Base-by-base conservation (phyloP, 352 stramenopile species). In the Pythium aphanidermatum region DNA sequence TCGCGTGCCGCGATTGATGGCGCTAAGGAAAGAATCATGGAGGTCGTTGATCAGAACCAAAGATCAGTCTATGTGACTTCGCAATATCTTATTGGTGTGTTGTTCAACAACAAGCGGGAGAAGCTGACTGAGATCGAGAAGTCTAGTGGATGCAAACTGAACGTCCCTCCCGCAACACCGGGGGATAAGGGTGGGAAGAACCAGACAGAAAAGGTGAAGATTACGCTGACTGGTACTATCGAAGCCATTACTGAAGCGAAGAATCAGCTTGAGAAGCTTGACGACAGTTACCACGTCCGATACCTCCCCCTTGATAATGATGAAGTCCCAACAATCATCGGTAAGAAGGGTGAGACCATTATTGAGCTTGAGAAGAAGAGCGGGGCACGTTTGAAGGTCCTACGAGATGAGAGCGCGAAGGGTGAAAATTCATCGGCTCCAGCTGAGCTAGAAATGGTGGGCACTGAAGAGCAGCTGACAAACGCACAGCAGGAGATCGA, bases 281-380 rank as follows among this genome's bases (percentile, higher is more conserved):
- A 83, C 21, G 74, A 85, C 16, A 65, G 54, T 0, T 64, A 91
- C 38, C 61, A 81, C 34, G 76, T 88, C 34, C 63, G 64, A 4
- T 87, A 87, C 33, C 25, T 86, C 26, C 79, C 79, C 8, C 47
- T 91, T 5, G 79, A 91, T 55, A 43, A 75, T 17, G 79, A 91
- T 51, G 79, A 91, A 54, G 75, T 91, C 35, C 61, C 79, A 8
- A 83, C 58, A 28, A 64, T 91, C 7, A 88, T 91, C 29, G 79
- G 79, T 19, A 84, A 86, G 60, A 88, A 88, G 43, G 79, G 79
- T 11, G 74, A 86, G 46, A 91, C 79, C 33, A 74, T 91, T 28
- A 74, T 65, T 5, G 60, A 85, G 23, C 59, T 91, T 9, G 75
- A 88, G 45, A 71, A 39, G n/a, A 68, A 73, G 39, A 83, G 62